Base-by-base conservation (phyloP, 1,284 basidiomycete genomes). In the Neonothopanus nambi region DNA sequence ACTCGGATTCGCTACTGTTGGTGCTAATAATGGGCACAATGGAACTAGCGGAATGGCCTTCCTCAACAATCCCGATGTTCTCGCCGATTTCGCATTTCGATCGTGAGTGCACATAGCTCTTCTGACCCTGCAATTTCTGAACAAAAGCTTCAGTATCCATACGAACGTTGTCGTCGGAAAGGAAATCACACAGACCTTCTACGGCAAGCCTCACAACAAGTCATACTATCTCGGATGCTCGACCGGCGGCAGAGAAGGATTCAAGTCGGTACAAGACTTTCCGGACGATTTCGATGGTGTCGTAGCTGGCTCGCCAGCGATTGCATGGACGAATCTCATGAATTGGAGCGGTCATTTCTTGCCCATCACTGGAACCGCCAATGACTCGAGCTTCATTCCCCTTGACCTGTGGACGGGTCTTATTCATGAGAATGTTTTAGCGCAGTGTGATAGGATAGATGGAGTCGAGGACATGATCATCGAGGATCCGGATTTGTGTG, bases 391-490 rank as follows among this genome's bases (percentile, higher is more conserved):
- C 9, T 57, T 56, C 38, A 33, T 62, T 8, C 18, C 55, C 9
- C 24, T 50, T 15, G 42, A 21, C 4, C 6, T 24, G 8, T 59
- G 58, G 60, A 5, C 33, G 11, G 13, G 24, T 13, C n/a, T 50
- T 3, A 46, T 60, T n/a, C n/a, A n/a, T n/a, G n/a, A n/a, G n/a
- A n/a, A n/a, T n/a, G n/a, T n/a, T n/a, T n/a, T n/a, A n/a, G 17
- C 45, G 4, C 61, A 63, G 24, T 70, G 68, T 54, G 68, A 70
- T 51, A 57, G 46, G 11, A 52, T 66, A 6, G 67, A 69, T 50
- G 69, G 69, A 26, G 64, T 70, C 30, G 44, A 41, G 3, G 70
- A 71, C 48, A 66, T 66, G 1, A 66, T 71, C 56, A 66, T 71
- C 49, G 66, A 62, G 40, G 65, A 69, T 36, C 70, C 70, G 2